These are phyloP conservation scores for Peronospora belbahrii DNA, from an alignment of 352 stramenopile species.

Conservation along the genomic window DNA sequence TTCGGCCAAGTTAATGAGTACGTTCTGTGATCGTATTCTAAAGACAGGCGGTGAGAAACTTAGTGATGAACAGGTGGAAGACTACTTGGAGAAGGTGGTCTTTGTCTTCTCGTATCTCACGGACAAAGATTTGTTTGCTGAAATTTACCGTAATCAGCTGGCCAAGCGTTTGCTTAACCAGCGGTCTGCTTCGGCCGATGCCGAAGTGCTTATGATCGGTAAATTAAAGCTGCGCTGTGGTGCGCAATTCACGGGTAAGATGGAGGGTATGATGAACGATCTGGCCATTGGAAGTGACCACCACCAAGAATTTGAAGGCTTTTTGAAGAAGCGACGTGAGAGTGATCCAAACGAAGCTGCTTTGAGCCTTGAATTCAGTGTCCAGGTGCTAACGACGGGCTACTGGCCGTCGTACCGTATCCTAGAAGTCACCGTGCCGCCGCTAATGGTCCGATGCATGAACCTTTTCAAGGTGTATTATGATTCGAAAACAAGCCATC, in stretches of 20 bases:
- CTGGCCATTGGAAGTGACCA: constrained; percentile 95
- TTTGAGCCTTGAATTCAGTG: constrained; percentile 89
- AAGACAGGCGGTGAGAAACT: constrained; percentile 98
- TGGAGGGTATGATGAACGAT: constrained; percentile 99
- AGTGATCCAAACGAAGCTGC: constrained; percentile 37
- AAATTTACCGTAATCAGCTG: constrained; percentile 98
- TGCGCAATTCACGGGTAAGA: constrained; percentile 98
- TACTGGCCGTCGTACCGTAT: constrained; percentile 98
- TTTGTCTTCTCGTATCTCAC: constrained; percentile 99
- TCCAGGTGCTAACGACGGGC: constrained; percentile 97
- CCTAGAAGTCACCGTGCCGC: constrained; percentile 92
- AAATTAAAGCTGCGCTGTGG: constrained; percentile 99
- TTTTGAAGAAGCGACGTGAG: constrained; percentile 84
- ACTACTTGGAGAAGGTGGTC: constrained; percentile 96
- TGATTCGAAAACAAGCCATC: constrained; percentile 90
- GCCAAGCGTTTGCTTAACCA: constrained; percentile 97
- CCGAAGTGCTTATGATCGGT: constrained; percentile 98
- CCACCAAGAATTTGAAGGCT: constrained; percentile 93
- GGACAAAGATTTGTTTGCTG: constrained; percentile 99
- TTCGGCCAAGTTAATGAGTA: constrained; percentile 99
- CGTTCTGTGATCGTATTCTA: constrained; percentile 98
- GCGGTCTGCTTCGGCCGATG: constrained; percentile 95
- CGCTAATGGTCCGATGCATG: constrained; percentile 92
- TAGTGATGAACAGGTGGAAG: constrained; percentile 94
- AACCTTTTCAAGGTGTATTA: constrained; percentile 95